phyloP scores from a whole-genome alignment of 495 filamentous ascomycete genomes.

The Chaetomidium leptoderma region DNA sequence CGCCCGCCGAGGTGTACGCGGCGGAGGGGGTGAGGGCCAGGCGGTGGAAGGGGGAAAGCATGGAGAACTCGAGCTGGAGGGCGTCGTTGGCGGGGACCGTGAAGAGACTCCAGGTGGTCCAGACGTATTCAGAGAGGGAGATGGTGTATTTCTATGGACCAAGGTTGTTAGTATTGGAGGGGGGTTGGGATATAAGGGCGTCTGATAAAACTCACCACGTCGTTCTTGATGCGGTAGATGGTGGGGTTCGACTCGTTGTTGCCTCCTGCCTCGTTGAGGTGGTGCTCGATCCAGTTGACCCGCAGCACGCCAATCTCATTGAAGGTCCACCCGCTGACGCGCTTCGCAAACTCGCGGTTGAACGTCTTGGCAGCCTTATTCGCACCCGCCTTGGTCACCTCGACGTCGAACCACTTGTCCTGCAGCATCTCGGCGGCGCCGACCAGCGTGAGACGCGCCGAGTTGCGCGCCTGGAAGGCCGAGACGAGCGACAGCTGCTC shows the following conservation, averaged over 20 bases:
- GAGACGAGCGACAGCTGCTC: conserved; percentile 77
- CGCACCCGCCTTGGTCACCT: conserved; percentile 59
- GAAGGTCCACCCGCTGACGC: conserved; percentile 85
- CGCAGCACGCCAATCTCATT: conserved; percentile 86
- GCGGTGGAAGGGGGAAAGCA: conserved; percentile 98
- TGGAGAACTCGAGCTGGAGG: conserved; percentile 93
- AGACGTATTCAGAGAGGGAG: conserved; percentile 77
- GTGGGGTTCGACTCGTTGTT: conserved; percentile 65
- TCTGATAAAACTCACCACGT: conserved; percentile 65
- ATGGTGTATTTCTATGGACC: conserved; percentile 72
- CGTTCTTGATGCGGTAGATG: conserved; percentile 96
- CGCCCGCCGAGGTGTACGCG: conserved; percentile 47
- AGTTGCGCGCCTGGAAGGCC: conserved; percentile 85
- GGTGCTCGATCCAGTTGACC: conserved; percentile 78
- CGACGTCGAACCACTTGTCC: conserved; percentile 84
- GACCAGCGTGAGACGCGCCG: conserved; percentile 80
- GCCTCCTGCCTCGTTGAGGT: conserved; percentile 54
- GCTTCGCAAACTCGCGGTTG: conserved; percentile 82
- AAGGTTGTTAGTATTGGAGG: not conserved
- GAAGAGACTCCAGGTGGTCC: conserved; percentile 69
- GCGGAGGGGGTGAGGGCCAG: conserved; percentile 59
- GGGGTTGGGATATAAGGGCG: not conserved
- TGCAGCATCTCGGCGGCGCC: conserved; percentile 83
- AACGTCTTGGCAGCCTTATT: conserved; percentile 48
- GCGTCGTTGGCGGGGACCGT: conserved; percentile 60